These are phyloP conservation scores for Aulographum hederae DNA, from an alignment of 2,329 filamentous ascomycete genomes.

Conservation along the genomic window DNA sequence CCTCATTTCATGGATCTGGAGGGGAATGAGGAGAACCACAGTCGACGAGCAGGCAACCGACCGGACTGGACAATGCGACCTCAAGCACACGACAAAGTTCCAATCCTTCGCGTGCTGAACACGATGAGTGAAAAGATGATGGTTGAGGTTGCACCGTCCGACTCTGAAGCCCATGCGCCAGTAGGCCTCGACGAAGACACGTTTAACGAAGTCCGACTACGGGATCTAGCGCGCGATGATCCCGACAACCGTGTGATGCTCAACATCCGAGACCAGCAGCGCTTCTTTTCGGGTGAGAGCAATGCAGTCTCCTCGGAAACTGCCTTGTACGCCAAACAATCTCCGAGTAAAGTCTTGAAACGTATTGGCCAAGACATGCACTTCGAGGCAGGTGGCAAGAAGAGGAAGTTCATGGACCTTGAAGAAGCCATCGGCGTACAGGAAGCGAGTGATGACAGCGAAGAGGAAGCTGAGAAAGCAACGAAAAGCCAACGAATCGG, in stretches of 20 bases:
- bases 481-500: slow-evolving; percentile 37
- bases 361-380: slow-evolving; percentile 21
- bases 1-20: slow-evolving; percentile 84
- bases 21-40: slow-evolving; percentile 89
- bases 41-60: slow-evolving; percentile 68
- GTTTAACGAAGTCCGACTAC: slow-evolving; percentile 56
- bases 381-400: slow-evolving; percentile 12
- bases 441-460: slow-evolving; percentile 47
- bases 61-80: slow-evolving; percentile 85
- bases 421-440: slow-evolving; percentile 48
- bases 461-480: slow-evolving; percentile 35
- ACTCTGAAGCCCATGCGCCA: slow-evolving; percentile 46
- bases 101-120: slow-evolving; percentile 79
- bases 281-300: slow-evolving; percentile 48
- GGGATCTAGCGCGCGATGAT: slow-evolving; percentile 59
- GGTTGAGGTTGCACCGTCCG: slow-evolving; percentile 65
- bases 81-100: slow-evolving; percentile 53
- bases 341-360: slow-evolving; percentile 48
- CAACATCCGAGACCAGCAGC: slow-evolving; percentile 73
- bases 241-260: slow-evolving; percentile 65
- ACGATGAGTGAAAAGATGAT: slow-evolving; percentile 86
- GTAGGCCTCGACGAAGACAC: slow-evolving; percentile 54
- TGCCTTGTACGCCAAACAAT: slow-evolving; percentile 47
- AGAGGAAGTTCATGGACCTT: slow-evolving; percentile 29
- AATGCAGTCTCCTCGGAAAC: slow-evolving; percentile 25